Base-by-base conservation (phyloP, 202 grass and related monocot genomes). In the Zizania palustris region DNA sequence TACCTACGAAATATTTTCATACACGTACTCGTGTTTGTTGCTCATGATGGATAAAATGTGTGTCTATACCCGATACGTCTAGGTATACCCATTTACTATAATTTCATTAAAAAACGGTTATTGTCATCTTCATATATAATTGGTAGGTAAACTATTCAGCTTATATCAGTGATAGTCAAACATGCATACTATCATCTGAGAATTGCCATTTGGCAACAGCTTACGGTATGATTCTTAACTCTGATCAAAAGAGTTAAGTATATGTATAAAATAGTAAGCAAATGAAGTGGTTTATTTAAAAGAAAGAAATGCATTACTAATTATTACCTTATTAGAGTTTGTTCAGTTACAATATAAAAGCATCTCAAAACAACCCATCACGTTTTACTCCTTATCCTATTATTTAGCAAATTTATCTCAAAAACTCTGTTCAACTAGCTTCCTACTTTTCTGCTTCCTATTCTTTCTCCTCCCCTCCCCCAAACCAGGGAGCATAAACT, bases 261-360 rank as follows among this genome's bases (percentile, higher is more conserved):
- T 75, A 7, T 84, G 46, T 36, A 74, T 16, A 79, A 48, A 53
- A 7, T 43, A 41, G 60, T 69, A 74, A 22, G 63, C 28, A 48
- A 11, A 21, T 51, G 0, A 33, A 46, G 18, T 73, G 9, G 68
- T 55, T 77, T 82, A 14, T 57, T 65, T 8, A 41, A 19, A 19
- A 33, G 15, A 58, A 56, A 73, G 14, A 38, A 0, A 39, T 40
- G 43, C 16, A 11, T 66, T 1, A 43, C 12, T 4, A 64, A 44
- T 9, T 9, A 42, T 28, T 81, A 18, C 37, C 38, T 15, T 9
- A 20, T 35, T 82, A 15, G 5, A 66, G 59, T 56, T 50, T 81
- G 35, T 82, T 71, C 22, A 64, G 11, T 34, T 71, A 60, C 42
- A 21, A 43, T 45, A 60, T n/a, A 66, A 60, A 1, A 28, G 28